Evolutionary conservation across 163 green algal species (phyloP).

Genomic region (Scenedesmus sp.): DNA sequence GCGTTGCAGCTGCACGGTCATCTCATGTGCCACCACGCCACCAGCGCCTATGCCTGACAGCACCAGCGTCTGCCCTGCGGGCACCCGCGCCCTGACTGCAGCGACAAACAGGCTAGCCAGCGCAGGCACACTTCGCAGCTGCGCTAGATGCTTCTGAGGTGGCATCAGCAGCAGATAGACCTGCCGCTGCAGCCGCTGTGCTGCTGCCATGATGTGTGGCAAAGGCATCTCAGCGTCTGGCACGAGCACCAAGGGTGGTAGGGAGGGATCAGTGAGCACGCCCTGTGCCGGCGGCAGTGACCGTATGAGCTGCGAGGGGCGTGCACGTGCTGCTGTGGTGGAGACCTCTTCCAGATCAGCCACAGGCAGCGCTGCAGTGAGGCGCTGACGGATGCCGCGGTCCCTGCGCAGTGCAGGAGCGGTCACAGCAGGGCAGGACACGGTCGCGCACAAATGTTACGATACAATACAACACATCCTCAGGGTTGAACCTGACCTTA

Average conservation of each 20-base stretch:
- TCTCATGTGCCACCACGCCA: slow-evolving; percentile 80
- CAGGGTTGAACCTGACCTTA: too few relatives aligned
- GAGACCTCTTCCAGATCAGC: slow-evolving; percentile 44
- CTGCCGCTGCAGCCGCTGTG: slow-evolving; percentile 39
- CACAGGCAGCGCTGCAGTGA: slow-evolving; percentile 30
- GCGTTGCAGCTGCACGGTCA: slow-evolving; percentile 79
- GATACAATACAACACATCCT: too few relatives aligned
- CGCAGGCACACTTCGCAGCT: slow-evolving; percentile 48
- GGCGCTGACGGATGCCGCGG: slow-evolving; percentile 18
- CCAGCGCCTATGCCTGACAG: slow-evolving; percentile 74
- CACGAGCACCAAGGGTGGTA: slow-evolving; percentile 60
- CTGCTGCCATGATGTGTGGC: slow-evolving; percentile 52
- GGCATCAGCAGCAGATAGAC: slow-evolving; percentile 57
- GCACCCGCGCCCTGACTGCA: slow-evolving; percentile 36
- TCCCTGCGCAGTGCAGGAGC: background rate
- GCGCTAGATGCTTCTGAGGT: slow-evolving; percentile 42
- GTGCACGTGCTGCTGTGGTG: background rate
- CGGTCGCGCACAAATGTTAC: background rate
- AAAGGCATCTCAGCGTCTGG: slow-evolving; percentile 53
- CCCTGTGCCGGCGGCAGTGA: background rate
- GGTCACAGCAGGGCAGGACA: background rate
- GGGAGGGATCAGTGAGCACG: background rate
- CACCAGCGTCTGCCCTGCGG: slow-evolving; percentile 28
- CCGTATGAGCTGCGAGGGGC: slow-evolving; percentile 49
- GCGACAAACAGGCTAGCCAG: slow-evolving; percentile 49